A percentile compares a stretch with the other conserved stretches of the same genome.
Conservation (phyloP, 2,329 filamentous ascomycete genomes). For the Nakataea oryzae region DNA sequence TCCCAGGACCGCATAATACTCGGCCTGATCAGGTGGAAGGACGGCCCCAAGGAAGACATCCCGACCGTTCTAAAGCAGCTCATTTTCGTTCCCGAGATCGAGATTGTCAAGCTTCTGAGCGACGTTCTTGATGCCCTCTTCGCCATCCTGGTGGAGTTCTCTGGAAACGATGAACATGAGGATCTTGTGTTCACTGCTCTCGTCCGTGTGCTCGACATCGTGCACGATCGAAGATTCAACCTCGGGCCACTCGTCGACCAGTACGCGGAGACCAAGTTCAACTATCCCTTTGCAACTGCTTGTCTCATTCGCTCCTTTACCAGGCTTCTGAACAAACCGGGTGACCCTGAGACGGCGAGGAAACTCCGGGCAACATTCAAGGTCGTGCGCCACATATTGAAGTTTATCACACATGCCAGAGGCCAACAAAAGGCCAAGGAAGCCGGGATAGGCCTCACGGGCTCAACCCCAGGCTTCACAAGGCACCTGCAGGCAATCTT, state of each 20-base stretch:
- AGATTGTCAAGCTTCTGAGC: slow-evolving; percentile 86
- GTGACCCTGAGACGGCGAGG: slow-evolving; percentile 72
- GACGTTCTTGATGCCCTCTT: slow-evolving; percentile 90
- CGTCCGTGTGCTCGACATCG: slow-evolving; percentile 82
- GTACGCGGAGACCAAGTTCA: slow-evolving; percentile 81
- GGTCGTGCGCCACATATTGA: slow-evolving; percentile 83
- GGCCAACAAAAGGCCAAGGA: slow-evolving; percentile 84
- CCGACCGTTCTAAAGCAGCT: slow-evolving; percentile 68
- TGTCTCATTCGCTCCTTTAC: slow-evolving; percentile 82
- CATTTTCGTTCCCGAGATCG: slow-evolving; percentile 91
- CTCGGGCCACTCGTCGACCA: slow-evolving; percentile 82
- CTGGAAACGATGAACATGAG: slow-evolving; percentile 86
- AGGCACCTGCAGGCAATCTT: slow-evolving; percentile 80
- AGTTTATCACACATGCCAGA: slow-evolving; percentile 85
- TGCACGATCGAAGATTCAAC: slow-evolving; percentile 90
- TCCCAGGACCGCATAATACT: slow-evolving; percentile 85
- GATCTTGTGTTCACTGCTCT: slow-evolving; percentile 86
- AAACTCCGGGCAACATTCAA: slow-evolving; percentile 89
- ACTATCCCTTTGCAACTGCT: slow-evolving; percentile 84
- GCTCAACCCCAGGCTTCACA: slow-evolving; percentile 62
- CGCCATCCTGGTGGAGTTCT: slow-evolving; percentile 79
- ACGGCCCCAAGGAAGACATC: slow-evolving; percentile 61
- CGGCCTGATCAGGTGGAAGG: slow-evolving; percentile 78
- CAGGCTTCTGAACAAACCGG: slow-evolving; percentile 69
- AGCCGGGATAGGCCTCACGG: slow-evolving; percentile 74